Base-by-base conservation (phyloP, 805 yeast genomes). In the Ogataea pignaliae region DNA sequence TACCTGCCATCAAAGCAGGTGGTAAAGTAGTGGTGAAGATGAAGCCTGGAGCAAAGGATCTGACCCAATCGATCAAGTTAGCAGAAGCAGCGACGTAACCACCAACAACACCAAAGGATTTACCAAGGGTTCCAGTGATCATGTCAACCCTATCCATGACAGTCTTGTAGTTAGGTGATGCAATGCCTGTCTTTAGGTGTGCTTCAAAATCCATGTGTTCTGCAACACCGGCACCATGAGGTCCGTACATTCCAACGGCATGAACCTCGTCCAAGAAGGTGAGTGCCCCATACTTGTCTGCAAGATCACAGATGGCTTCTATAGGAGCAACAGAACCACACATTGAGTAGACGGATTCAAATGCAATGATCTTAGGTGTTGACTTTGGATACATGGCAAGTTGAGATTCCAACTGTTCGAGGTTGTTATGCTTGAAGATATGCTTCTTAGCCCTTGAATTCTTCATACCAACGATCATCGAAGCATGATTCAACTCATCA, bases 221-320 rank as follows among this genome's bases (percentile, higher is more conserved):
- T 39, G 98, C 97, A 43, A 93, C 98, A 70, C 99, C 99, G 30
- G 97, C 99, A 62, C 99, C 99, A 59, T 87, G 96, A 47, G 99
- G 98, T 58, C 99, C 99, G 63, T 93, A 93, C 83, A 93, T 78
- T 44, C 99, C 99, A 38, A 93, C 98, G 31, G 99, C 98, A 61
- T 93, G 99, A 33, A 93, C 99, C 68, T 93, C 99, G 65, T 93
- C 99, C 64, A 93, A 73, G 68, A 93, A 93, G 29, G 99, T 93
- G 57, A 93, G 69, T 38, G 98, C 98, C 50, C 98, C 98, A 64
- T 93, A 93, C 69, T 93, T 88, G 42, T 93, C 97, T 34, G 99
- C 99, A 60, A 93, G 75, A 56, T 90, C 96, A 65, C 97, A 91
- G 53, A 93, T 89, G 49, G 78, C 81, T 58, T 85, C 88, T 57